Base-by-base conservation (phyloP, 75 land plant genomes). In the Larix kaempferi region DNA sequence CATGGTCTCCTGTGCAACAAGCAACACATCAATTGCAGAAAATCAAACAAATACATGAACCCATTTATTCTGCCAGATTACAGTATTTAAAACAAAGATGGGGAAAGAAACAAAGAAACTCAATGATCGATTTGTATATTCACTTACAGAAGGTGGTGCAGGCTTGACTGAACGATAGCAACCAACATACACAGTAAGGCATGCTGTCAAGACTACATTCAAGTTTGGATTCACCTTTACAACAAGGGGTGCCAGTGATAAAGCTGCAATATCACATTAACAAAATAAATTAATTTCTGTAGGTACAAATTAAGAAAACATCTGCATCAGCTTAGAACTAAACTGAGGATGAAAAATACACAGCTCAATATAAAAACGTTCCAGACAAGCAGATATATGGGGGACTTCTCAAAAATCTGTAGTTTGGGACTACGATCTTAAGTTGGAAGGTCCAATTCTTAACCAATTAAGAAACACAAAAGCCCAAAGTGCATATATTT, bases 131-230 rank as follows among this genome's bases (percentile, higher is more conserved):
- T n/a, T 11, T 54, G 61, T 73, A 21, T 57, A 7, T 22, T 8
- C 71, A 85, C 99, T 91, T 81, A 98, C 99, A 1, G 92, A 60
- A 29, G 98, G 99, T n/a, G 99, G 98, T 74, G 95, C 90, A 71
- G 95, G 89, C 87, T 98, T 98, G 60, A 98, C 98, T 67, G 99
- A 98, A 3, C 99, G 88, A 59, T 90, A 86, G 81, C 98, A 93
- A 49, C 99, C 99, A 6, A 95, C 86, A 71, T 84, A 98, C 33
- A 98, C 99, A 56, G 98, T 86, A 16, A 98, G 82, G 75, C 96
- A 91, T 75, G 99, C 99, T 57, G 99, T 98, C 78, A 91, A 75
- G 55, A 98, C 84, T 17, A 94, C 98, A 86, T 98, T 98, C 60
- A 93, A 52, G 78, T 98, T 98, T 59, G 99, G 94, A 84, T 98